Base-by-base conservation (phyloP, 768 basidiomycete genomes). In the Lactarius pseudohatsudake region DNA sequence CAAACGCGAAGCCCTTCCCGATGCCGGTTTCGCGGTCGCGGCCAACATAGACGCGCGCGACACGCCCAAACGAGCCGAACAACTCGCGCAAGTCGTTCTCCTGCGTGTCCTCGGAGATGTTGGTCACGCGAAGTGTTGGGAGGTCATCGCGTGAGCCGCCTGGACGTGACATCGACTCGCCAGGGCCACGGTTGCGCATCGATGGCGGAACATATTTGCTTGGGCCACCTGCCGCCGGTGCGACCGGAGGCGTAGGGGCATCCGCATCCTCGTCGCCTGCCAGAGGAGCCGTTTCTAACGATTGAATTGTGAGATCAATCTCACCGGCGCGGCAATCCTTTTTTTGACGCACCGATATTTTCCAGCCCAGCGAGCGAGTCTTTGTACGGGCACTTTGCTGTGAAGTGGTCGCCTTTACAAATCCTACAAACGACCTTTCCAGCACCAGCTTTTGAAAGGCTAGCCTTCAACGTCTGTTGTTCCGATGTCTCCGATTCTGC, bases 311-410 rank as follows among this genome's bases (percentile, higher is more conserved):
- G 66, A 68, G 45, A 47, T 58, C 41, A 18, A 16, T 65, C 64
- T 40, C 28, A 18, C 65, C 30, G 55, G 62, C 18, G 50, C 30
- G 43, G 54, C 22, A n/a, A 20, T n/a, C 43, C 15, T 34, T n/a
- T 43, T 16, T 58, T 22, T 43, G 36, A 75, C 80, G 61, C 72
- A 84, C 88, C 88, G 5, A 79, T 78, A 15, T 81, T 81, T 36
- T 84, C 91, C 57, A 94, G 80, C 4, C 86, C 90, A 11, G 88
- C 89, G 16, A 99, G 84, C 10, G 91, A 90, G 72, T 98, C 95
- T 79, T 95, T 97, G 84, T 95, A 96, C 7, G 97, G 97, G 84
- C 97, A 98, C 77, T 96, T 95, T 69, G 95, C 91, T 16, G 97
- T 99, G 78, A 96, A 98, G 80, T 98, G 97, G 70, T 91, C 91